These are phyloP conservation scores for Solanum hybrid DNA, from an alignment of 305 asterid species.

Conservation along the genomic window DNA sequence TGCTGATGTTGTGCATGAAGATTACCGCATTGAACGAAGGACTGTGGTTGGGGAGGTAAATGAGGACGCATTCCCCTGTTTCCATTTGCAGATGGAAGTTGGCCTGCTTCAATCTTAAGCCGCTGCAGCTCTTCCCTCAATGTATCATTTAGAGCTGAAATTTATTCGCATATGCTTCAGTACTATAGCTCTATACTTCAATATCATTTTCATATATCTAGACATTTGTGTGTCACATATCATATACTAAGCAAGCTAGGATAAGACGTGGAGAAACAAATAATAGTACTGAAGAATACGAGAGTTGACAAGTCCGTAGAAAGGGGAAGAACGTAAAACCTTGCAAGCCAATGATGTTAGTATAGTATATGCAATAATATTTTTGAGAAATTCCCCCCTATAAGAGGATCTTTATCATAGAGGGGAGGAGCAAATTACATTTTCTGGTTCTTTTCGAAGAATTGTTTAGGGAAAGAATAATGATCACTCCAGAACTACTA, in stretches of 20 bases:
- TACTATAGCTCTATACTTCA: background rate
- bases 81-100: constrained; percentile 36
- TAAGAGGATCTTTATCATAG: background rate
- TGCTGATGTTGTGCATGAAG: constrained; percentile 29
- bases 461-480: background rate
- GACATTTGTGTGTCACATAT: background rate
- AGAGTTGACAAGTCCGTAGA: background rate
- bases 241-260: background rate
- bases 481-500: background rate
- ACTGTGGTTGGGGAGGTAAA: constrained; percentile 35
- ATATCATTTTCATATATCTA: background rate
- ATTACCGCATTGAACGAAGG: constrained; percentile 30
- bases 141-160: constrained; percentile 68
- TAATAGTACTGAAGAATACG: background rate
- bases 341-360: background rate
- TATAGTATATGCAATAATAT: background rate
- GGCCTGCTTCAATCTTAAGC: constrained; percentile 70
- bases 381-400: background rate
- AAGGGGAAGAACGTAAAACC: background rate
- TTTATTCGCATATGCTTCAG: background rate
- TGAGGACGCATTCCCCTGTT: constrained; percentile 29
- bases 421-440: background rate
- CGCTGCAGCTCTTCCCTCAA: constrained; percentile 76
- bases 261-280: background rate
- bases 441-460: background rate